These are phyloP conservation scores for Wickerhamiella siamensis DNA, from an alignment of 805 yeast genomes.

Conservation along the genomic window DNA sequence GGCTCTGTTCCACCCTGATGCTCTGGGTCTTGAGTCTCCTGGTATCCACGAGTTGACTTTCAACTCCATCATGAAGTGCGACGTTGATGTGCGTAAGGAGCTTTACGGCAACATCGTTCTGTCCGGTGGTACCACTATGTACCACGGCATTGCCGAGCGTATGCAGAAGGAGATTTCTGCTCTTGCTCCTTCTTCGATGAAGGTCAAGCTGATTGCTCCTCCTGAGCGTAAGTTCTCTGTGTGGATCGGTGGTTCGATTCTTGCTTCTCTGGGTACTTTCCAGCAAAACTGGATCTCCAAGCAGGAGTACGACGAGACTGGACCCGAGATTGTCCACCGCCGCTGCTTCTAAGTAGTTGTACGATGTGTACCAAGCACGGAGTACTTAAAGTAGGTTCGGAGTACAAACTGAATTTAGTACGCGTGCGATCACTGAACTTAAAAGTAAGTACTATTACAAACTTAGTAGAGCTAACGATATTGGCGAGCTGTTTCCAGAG, in stretches of 20 bases:
- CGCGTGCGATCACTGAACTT: too few species aligned
- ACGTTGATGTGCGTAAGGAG: conserved; percentile 97
- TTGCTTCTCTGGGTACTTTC: conserved; percentile 97
- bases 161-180: conserved; percentile 99
- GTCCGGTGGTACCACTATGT: conserved; percentile 99
- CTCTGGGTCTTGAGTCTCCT: conserved; percentile 80
- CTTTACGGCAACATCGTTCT: conserved; percentile 97
- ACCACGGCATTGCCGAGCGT: conserved; percentile 99
- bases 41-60: conserved; percentile 98
- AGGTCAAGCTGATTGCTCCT: conserved; percentile 98
- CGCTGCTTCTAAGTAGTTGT: conserved; percentile 58
- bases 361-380: too few species aligned
- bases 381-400: too few species aligned
- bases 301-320: conserved; percentile 99
- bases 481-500: too few species aligned
- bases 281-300: conserved; percentile 99
- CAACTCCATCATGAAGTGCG: conserved; percentile 96
- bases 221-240: conserved; percentile 99
- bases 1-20: conserved; percentile 97
- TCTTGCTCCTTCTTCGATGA: conserved; percentile 98
- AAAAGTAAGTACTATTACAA: too few species aligned
- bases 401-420: too few species aligned
- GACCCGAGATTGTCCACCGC: conserved; percentile 97
- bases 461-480: too few species aligned
- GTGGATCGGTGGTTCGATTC: conserved; percentile 99